phyloP scores from a whole-genome alignment of 2,329 filamentous ascomycete species.

The Colletotrichum sansevieriae region DNA sequence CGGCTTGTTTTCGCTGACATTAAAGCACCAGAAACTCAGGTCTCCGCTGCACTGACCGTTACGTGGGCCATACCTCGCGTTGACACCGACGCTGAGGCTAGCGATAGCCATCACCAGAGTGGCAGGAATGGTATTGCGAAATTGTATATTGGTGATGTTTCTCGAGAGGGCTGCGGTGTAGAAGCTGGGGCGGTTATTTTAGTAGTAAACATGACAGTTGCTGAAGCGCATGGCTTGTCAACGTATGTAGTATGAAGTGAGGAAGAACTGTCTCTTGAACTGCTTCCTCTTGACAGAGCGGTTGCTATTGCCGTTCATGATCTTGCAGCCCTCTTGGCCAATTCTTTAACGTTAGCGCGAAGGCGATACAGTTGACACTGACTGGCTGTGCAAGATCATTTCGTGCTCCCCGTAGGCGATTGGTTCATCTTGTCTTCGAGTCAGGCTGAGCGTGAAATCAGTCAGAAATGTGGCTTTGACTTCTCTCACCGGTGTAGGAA shows the following conservation, averaged over 20 bases:
- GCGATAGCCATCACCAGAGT: background rate
- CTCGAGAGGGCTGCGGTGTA: no score
- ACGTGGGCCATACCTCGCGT: background rate
- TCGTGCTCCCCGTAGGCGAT: background rate
- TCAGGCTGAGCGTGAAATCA: background rate
- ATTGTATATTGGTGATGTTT: background rate
- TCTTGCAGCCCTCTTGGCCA: no score
- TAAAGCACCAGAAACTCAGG: conserved; percentile 1
- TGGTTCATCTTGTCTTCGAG: background rate
- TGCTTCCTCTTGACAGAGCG: fast-evolving
- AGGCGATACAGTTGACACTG: no score
- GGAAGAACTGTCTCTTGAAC: background rate
- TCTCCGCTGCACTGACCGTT: background rate
- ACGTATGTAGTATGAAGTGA: background rate
- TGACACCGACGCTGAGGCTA: background rate
- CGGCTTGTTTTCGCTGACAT: background rate
- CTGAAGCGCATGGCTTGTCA: no score
- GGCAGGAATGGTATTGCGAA: background rate
- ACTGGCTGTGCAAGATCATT: background rate
- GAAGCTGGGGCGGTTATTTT: background rate
- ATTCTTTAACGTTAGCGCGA: no score
- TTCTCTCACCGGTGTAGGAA: background rate
- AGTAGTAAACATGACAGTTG: no score
- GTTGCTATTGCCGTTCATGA: background rate
- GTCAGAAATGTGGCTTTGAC: background rate